Evolutionary conservation across 768 basidiomycete species (phyloP).

Genomic region (Butyriboletus loyo): DNA sequence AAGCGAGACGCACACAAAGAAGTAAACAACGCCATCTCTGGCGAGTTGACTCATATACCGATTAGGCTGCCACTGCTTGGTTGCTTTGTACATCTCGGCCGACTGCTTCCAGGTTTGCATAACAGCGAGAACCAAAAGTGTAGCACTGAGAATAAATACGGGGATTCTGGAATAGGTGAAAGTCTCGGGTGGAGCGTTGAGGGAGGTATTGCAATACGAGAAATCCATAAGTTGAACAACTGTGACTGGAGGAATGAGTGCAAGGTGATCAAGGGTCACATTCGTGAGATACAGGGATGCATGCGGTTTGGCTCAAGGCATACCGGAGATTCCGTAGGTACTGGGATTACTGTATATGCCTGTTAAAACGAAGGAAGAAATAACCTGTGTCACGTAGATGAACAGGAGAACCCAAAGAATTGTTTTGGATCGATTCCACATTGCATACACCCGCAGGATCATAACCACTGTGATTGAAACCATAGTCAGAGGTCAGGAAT

Average conservation of each 20-base stretch:
- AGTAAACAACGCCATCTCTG: slow-evolving; percentile 11
- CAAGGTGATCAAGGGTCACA: background rate
- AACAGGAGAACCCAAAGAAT: background rate
- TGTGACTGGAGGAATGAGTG: background rate
- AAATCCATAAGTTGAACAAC: background rate
- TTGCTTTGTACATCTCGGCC: background rate
- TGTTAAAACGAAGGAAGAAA: background rate
- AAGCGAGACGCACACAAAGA: slow-evolving; percentile 4
- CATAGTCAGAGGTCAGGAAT: background rate
- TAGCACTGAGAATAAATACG: background rate
- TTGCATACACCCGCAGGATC: background rate
- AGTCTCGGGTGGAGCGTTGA: too few relatives aligned
- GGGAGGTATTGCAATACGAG: background rate
- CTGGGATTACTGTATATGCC: background rate
- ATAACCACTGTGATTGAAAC: background rate
- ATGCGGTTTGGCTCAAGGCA: background rate
- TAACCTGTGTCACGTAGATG: background rate
- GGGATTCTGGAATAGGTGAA: background rate
- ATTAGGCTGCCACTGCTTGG: slow-evolving; percentile 6
- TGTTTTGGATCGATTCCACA: too few relatives aligned
- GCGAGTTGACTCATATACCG: background rate
- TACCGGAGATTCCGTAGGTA: background rate
- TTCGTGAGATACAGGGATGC: background rate
- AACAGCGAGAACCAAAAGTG: background rate
- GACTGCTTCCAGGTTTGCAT: background rate